Conservation (phyloP, 73 alveolate genomes). For the Effrenium voratum region DNA sequence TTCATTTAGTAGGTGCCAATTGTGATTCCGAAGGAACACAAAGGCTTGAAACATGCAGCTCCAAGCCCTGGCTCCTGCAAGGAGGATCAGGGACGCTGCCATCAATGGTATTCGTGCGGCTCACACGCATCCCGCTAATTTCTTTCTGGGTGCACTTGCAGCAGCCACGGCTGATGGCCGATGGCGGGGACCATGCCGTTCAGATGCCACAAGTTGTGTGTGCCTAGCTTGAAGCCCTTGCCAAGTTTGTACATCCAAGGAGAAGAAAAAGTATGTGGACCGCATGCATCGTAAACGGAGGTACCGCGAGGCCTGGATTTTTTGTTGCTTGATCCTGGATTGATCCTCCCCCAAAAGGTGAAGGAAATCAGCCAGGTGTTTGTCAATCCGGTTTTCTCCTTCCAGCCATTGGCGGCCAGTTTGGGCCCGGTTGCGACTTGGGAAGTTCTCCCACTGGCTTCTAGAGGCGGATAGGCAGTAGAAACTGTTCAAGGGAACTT, state of each 20-base stretch:
- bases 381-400: no score
- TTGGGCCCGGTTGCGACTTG: not conserved
- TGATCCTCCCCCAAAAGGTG: not conserved
- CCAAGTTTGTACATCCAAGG: not conserved
- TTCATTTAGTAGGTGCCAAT: no score
- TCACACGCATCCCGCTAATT: no score
- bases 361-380: not conserved
- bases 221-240: not conserved
- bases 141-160: no score
- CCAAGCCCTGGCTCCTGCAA: not conserved
- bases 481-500: no score
- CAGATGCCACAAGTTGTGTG: no score
- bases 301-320: conserved; percentile 16
- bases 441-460: not conserved
- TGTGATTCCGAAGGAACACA: no score
- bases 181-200: no score
- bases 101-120: conserved; percentile 28
- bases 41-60: no score
- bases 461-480: not conserved
- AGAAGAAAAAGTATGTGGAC: conserved; percentile 52
- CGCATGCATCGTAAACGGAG: conserved; percentile 47
- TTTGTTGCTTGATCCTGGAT: not conserved
- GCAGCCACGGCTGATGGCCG: no score
- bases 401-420: not conserved
- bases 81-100: conserved; percentile 44